phyloP scores from a whole-genome alignment of 805 yeast species.

The Kodamaea fukazawae region DNA sequence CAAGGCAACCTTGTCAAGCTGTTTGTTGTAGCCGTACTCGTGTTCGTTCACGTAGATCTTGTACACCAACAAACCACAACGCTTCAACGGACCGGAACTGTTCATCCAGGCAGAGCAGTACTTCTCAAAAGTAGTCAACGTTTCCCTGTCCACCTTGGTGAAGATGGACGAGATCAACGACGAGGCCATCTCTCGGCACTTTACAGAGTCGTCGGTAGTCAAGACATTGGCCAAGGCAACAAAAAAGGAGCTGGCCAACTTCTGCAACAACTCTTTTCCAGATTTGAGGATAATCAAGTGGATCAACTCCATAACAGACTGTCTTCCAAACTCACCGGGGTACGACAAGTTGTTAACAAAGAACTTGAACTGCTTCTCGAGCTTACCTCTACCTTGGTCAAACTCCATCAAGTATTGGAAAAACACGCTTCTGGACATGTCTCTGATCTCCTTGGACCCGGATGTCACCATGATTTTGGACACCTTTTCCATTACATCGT shows the following conservation, averaged over 20 bases:
- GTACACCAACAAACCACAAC: slow-evolving; percentile 75
- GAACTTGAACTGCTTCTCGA: slow-evolving; percentile 79
- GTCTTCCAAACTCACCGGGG: slow-evolving; percentile 82
- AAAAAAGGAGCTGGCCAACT: slow-evolving; percentile 72
- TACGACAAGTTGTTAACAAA: slow-evolving; percentile 78
- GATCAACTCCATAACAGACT: slow-evolving; percentile 85
- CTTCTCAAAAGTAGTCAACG: slow-evolving; percentile 37
- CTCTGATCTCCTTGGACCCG: slow-evolving; percentile 78
- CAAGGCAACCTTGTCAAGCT: slow-evolving; percentile 40
- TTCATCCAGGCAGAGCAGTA: slow-evolving; percentile 61
- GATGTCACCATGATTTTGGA: slow-evolving; percentile 86
- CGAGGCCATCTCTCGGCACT: slow-evolving; percentile 82
- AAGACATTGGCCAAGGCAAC: slow-evolving; percentile 76
- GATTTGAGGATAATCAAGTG: slow-evolving; percentile 68
- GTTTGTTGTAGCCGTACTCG: slow-evolving; percentile 38
- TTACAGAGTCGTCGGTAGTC: slow-evolving; percentile 71
- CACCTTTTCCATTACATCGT: slow-evolving; percentile 81
- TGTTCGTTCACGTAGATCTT: slow-evolving; percentile 55
- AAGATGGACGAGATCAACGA: slow-evolving; percentile 56
- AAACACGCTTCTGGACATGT: slow-evolving; percentile 77
- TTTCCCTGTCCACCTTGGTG: slow-evolving; percentile 40
- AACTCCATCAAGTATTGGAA: slow-evolving; percentile 88
- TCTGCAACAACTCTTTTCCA: slow-evolving; percentile 54
- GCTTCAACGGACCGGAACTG: slow-evolving; percentile 49
- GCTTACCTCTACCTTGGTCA: slow-evolving; percentile 84